phyloP scores from a whole-genome alignment of 2,329 filamentous ascomycete genomes.

The Aspergillus puulaauensis region DNA sequence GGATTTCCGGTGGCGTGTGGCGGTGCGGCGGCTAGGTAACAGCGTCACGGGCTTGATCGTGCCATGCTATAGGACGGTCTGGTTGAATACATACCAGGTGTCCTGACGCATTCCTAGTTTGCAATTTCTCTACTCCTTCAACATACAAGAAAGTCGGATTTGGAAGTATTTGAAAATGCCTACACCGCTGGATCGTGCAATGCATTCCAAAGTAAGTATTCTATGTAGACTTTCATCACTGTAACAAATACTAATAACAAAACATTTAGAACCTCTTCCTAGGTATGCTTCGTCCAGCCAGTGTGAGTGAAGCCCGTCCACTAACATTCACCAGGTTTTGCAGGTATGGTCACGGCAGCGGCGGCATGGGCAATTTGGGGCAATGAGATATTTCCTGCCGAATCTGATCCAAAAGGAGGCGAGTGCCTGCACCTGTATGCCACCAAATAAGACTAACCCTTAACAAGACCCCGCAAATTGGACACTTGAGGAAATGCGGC shows the following conservation, averaged over 20 bases:
- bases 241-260: slow-evolving; percentile 15
- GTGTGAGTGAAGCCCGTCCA: slow-evolving; percentile 16
- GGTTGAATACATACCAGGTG: neutral
- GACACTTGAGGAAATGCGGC: slow-evolving; percentile 75
- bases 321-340: slow-evolving; percentile 62
- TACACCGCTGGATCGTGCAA: slow-evolving; percentile 65
- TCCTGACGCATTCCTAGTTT: neutral
- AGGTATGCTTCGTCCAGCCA: slow-evolving; percentile 48
- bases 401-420: slow-evolving; percentile 75
- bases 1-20: slow-evolving; percentile 4
- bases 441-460: slow-evolving; percentile 10
- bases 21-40: slow-evolving; percentile 14
- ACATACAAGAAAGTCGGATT: neutral
- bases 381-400: slow-evolving; percentile 74
- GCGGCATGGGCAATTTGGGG: slow-evolving; percentile 85
- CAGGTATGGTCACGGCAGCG: slow-evolving; percentile 76
- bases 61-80: neutral
- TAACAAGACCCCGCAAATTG: slow-evolving; percentile 63
- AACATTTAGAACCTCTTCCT: slow-evolving; percentile 64
- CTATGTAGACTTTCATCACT: neutral
- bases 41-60: neutral
- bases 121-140: neutral
- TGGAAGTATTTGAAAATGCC: slow-evolving; percentile 54
- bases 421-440: slow-evolving; percentile 23
- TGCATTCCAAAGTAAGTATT: slow-evolving; percentile 65